Evolutionary conservation across 2,329 filamentous ascomycete species (phyloP), one percentile per base, ranked within the genome.

Genomic region (Verticillium tricorpus): DNA sequence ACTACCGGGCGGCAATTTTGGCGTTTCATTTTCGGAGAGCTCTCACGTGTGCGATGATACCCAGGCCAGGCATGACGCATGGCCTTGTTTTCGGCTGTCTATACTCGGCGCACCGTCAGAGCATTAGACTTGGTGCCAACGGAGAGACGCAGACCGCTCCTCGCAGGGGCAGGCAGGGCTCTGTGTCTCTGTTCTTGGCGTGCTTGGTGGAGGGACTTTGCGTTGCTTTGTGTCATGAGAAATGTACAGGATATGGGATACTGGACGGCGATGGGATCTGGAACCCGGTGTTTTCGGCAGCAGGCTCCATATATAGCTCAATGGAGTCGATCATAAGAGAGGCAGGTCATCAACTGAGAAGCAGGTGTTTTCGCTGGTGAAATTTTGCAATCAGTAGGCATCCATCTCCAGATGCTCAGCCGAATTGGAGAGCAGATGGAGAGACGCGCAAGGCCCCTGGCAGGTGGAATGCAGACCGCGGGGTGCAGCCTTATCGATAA

Each of bases 401-500:
- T 35, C 34, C 34, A 35, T 35, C 34, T 11, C 34, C 34, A 35
- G 9, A 14, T 1, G 34, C 34, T 35, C 9, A 11, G 34, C 14
- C 9, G 14, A 28, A 5, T 28, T 6, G 9, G 34, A 14, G 34
- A 35, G 34, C 34, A 35, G 34, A 9, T 28, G 17, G 45, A 11
- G 45, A 12, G 45, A 50, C 40, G 40, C 19, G 19, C n/a, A 19
- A 14, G 45, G 19, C n/a, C 12, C 45, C n/a, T 25, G 45, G 19
- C 19, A n/a, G 45, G 19, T 19, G 45, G 45, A 52, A 28, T 52
- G 45, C 45, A 52, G n/a, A 52, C 45, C 45, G 45, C 45, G 45
- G 45, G 45, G 45, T 52, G 45, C 19, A 52, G 45, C 19, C 45
- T 22, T 52, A 52, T 52, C 45, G 45, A 73, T 52, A 52, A 52